Percentiles rank a stretch among this genome's conserved stretches.
phyloP scores from a whole-genome alignment of 495 filamentous ascomycete species.

The Annulohypoxylon stygium region DNA sequence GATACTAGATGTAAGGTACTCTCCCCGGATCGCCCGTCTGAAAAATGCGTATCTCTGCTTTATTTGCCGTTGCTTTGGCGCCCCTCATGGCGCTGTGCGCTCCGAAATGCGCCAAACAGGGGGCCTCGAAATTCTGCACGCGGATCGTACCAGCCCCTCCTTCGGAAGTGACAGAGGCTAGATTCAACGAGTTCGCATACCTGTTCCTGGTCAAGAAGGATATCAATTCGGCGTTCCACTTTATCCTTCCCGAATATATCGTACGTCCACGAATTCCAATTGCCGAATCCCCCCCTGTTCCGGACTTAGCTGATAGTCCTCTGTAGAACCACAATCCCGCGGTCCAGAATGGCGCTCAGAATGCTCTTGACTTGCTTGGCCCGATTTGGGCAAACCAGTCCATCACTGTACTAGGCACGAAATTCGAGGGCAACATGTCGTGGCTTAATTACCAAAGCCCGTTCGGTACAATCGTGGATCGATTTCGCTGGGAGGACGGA shows the following conservation, averaged over 20 bases:
- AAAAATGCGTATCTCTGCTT: slow-evolving; percentile 28
- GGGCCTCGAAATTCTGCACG: slow-evolving; percentile 33
- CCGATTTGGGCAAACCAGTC: slow-evolving; percentile 50
- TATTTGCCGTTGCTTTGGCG: slow-evolving; percentile 24
- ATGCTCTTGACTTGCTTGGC: slow-evolving; percentile 53
- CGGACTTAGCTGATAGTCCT: background rate
- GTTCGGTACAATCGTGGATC: slow-evolving; percentile 55
- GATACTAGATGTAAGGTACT: background rate
- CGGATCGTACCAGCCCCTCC: slow-evolving; percentile 42
- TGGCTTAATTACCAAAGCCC: slow-evolving; percentile 55
- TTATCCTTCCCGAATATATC: slow-evolving; percentile 55
- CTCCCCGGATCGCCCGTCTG: background rate
- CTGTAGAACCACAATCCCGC: slow-evolving; percentile 57
- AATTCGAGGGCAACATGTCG: slow-evolving; percentile 49
- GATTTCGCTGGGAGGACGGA: slow-evolving; percentile 56
- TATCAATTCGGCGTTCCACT: slow-evolving; percentile 54
- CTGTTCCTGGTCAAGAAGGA: slow-evolving; percentile 56
- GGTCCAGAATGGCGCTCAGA: slow-evolving; percentile 54
- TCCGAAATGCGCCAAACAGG: slow-evolving; percentile 6
- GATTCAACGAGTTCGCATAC: slow-evolving; percentile 53
- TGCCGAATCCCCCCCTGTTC: background rate
- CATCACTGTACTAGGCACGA: slow-evolving; percentile 49
- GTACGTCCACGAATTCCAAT: slow-evolving; percentile 40
- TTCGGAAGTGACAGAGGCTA: slow-evolving; percentile 41
- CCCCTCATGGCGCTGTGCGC: slow-evolving; percentile 26